Conservation (phyloP, 2,329 filamentous ascomycete species). For the Fusarium sororula region DNA sequence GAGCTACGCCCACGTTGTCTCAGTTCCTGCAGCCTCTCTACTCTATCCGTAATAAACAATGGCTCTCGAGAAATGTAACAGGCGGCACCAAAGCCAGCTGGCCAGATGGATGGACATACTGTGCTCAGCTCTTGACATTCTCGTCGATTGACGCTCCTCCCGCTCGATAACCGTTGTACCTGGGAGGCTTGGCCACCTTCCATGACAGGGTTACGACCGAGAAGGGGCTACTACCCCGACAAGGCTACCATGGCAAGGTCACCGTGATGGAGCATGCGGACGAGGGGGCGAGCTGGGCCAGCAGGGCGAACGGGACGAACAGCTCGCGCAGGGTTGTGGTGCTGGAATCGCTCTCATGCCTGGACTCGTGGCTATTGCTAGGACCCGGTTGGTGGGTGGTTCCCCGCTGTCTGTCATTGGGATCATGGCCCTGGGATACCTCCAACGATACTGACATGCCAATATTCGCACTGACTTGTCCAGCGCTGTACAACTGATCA, state of each 20-base stretch:
- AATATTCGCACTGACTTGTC: constrained; percentile 24
- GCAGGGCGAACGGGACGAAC: constrained; percentile 40
- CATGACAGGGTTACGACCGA: constrained; percentile 43
- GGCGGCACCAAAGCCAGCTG: constrained; percentile 12
- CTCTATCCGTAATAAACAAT: constrained; percentile 24
- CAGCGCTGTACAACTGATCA: neutral
- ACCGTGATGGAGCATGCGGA: constrained; percentile 29
- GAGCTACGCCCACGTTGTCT: constrained; percentile 31
- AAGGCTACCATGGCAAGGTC: constrained; percentile 40
- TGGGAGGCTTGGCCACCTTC: constrained; percentile 37
- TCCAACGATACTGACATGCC: constrained; percentile 23
- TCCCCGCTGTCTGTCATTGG: constrained; percentile 42
- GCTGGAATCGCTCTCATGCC: constrained; percentile 35
- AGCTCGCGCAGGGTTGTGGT: constrained; percentile 37
- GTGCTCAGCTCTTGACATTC: constrained; percentile 30
- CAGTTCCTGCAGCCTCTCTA: constrained; percentile 36
- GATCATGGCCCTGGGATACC: constrained; percentile 27
- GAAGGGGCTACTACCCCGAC: constrained; percentile 40
- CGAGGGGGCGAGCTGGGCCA: constrained; percentile 38
- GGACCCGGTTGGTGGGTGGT: constrained; percentile 41
- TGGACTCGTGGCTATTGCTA: constrained; percentile 38
- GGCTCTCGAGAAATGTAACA: constrained; percentile 19
- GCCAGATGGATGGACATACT: neutral
- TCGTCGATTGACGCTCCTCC: constrained; percentile 23
- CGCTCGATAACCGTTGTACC: constrained; percentile 13